Percentiles rank a stretch among this genome's conserved stretches.
phyloP scores from a whole-genome alignment of 164 flowering plant genomes.

The Nymphaea colorata region DNA sequence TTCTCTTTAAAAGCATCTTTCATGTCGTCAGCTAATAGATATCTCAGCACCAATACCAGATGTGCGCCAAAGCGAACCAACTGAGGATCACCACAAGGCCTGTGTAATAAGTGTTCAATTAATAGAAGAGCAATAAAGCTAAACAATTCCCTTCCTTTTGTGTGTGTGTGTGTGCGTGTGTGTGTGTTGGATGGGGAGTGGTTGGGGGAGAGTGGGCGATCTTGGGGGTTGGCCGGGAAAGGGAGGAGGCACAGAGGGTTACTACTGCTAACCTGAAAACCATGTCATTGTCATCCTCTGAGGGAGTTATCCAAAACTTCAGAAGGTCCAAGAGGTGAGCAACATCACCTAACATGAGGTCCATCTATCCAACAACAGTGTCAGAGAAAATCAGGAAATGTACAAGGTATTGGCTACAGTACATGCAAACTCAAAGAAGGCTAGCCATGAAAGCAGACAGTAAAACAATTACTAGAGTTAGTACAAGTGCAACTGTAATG shows the following conservation, averaged over 20 bases:
- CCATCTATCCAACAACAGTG: slow-evolving; percentile 52
- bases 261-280: slow-evolving; percentile 36
- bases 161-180: too few relatives aligned
- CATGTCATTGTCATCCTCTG: slow-evolving; percentile 46
- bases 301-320: slow-evolving; percentile 95
- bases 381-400: too few relatives aligned
- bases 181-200: too few relatives aligned
- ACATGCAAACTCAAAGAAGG: not conserved
- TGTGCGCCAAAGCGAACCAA: slow-evolving; percentile 98
- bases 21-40: slow-evolving; percentile 63
- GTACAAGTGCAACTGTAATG: too few relatives aligned
- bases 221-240: too few relatives aligned
- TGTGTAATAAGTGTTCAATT: slow-evolving; percentile 10
- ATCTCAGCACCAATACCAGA: slow-evolving; percentile 83
- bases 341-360: slow-evolving; percentile 84
- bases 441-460: too few relatives aligned
- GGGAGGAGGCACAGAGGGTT: too few relatives aligned
- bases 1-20: slow-evolving; percentile 69
- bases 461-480: too few relatives aligned
- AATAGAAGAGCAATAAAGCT: too few relatives aligned
- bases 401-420: too few relatives aligned
- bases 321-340: slow-evolving; percentile 70
- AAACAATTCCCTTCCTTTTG: too few relatives aligned
- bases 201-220: too few relatives aligned
- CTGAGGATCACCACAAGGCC: slow-evolving; percentile 96